Percentiles rank a stretch among this genome's conserved stretches.
These are phyloP conservation scores for Aspergillus indologenus DNA, from an alignment of 495 filamentous ascomycete species.

Conservation along the genomic window DNA sequence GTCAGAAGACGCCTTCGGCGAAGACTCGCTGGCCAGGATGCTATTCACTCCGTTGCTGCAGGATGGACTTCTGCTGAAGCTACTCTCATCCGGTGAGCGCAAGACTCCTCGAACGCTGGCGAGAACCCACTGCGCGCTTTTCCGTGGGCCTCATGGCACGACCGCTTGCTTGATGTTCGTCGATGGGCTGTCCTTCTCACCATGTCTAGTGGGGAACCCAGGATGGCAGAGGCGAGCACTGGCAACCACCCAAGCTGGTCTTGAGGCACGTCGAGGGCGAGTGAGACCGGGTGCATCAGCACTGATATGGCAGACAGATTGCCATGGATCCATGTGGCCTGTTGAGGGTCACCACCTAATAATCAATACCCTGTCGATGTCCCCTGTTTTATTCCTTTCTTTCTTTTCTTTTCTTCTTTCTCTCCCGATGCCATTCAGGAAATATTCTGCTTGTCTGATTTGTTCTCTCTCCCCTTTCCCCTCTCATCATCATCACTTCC, in stretches of 20 bases:
- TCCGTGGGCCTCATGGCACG: neutral
- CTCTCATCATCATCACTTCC: constrained; percentile 14
- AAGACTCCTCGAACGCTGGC: neutral
- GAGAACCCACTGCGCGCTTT: neutral
- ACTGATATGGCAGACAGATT: neutral
- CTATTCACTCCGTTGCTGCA: neutral
- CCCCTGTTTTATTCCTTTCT: neutral
- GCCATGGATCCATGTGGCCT: neutral
- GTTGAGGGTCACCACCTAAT: neutral
- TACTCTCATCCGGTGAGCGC: neutral
- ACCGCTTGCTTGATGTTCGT: neutral
- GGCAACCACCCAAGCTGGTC: neutral
- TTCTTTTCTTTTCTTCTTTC: neutral
- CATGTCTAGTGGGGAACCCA: neutral
- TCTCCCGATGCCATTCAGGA: no score
- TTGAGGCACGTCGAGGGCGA: neutral
- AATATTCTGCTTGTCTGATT: constrained; percentile 14
- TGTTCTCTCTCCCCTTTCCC: constrained; percentile 11
- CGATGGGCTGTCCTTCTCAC: neutral
- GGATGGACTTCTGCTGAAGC: neutral
- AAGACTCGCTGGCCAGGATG: neutral
- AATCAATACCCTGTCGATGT: neutral
- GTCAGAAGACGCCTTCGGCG: neutral
- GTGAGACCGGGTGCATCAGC: neutral
- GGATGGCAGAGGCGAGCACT: neutral